Percentiles rank a stretch among this genome's conserved stretches.
Conservation (phyloP, 768 basidiomycete species). For the Sarcodon aspratus region DNA sequence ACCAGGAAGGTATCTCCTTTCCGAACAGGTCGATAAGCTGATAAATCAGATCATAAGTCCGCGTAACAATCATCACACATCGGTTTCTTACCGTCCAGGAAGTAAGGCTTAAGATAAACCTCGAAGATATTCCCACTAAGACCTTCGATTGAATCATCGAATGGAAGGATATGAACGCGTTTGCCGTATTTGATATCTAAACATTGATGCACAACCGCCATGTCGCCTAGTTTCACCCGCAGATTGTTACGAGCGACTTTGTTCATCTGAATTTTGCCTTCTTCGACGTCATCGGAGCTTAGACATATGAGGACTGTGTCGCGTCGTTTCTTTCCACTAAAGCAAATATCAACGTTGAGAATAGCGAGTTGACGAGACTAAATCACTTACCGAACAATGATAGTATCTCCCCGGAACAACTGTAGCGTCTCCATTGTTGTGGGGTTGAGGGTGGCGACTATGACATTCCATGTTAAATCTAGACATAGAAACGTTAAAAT, state of each 20-base stretch:
- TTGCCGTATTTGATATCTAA: conserved; percentile 99
- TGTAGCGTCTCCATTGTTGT: conserved; percentile 91
- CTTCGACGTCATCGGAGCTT: conserved; percentile 92
- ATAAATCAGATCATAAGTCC: conserved; percentile 4
- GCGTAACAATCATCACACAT: not conserved
- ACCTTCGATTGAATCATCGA: conserved; percentile 97
- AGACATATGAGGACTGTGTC: conserved; percentile 97
- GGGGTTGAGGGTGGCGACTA: conserved; percentile 91
- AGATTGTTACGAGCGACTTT: conserved; percentile 99
- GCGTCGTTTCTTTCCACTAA: conserved; percentile 91
- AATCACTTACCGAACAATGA: conserved; percentile 72
- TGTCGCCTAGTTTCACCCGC: conserved; percentile 93
- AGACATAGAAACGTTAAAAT: not conserved
- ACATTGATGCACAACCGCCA: conserved; percentile 93
- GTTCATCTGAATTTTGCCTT: conserved; percentile 97
- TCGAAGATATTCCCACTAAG: conserved; percentile 98
- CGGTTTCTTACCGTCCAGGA: conserved; percentile 69
- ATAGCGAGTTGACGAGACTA: not conserved
- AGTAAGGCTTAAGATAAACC: conserved; percentile 97
- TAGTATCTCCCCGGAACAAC: conserved; percentile 94
- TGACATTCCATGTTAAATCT: not conserved
- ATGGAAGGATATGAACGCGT: conserved; percentile 91
- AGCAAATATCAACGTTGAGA: not conserved
- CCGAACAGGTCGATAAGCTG: conserved; percentile 75
- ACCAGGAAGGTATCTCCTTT: conserved; percentile 99